Percentiles rank a stretch among this genome's conserved stretches.
Evolutionary conservation across 176 grass and related monocot species (phyloP).

Genomic region (Dendrocalamus sinicus): DNA sequence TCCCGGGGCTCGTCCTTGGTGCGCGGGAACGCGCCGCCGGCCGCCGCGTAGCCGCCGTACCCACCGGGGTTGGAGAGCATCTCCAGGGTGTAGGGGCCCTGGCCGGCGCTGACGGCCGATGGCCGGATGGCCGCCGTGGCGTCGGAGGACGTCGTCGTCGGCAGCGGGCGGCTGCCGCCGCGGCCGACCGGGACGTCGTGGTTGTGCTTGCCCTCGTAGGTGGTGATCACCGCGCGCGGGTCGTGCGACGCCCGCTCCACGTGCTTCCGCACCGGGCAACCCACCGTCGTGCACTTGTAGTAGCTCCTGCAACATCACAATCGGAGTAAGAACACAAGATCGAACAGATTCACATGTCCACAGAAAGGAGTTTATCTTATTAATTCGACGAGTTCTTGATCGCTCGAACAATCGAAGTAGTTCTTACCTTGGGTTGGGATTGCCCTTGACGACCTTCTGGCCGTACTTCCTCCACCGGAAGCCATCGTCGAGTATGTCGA

Average conservation of each 20-base stretch:
- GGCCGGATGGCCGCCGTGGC: conserved; percentile 4
- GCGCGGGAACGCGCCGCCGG: conserved; percentile 37
- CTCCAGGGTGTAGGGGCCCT: conserved; percentile 25
- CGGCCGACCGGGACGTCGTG: conserved; percentile 75
- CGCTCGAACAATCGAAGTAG: not conserved
- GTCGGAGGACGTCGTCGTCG: not conserved
- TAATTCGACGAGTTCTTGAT: not conserved
- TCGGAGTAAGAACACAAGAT: not conserved
- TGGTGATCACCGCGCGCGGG: conserved; percentile 70
- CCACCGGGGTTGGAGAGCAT: conserved; percentile 40
- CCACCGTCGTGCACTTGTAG: conserved; percentile 78
- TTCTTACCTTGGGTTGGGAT: conserved; percentile 62
- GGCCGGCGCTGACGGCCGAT: not conserved
- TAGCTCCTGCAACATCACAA: conserved; percentile 57
- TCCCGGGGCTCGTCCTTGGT: conserved; percentile 75
- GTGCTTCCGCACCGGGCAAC: conserved; percentile 78
- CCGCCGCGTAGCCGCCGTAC: conserved; percentile 20
- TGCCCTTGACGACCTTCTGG: conserved; percentile 81
- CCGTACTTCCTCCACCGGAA: conserved; percentile 81
- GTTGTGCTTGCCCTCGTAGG: conserved; percentile 85
- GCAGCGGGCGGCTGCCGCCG: conserved; percentile 34
- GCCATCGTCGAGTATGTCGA: conserved; percentile 76
- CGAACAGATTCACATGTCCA: not conserved
- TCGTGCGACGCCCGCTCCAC: conserved; percentile 72
- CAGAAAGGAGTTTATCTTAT: not conserved